Evolutionary conservation across 2,329 filamentous ascomycete genomes (phyloP).

Genomic region (Fusarium graminum): DNA sequence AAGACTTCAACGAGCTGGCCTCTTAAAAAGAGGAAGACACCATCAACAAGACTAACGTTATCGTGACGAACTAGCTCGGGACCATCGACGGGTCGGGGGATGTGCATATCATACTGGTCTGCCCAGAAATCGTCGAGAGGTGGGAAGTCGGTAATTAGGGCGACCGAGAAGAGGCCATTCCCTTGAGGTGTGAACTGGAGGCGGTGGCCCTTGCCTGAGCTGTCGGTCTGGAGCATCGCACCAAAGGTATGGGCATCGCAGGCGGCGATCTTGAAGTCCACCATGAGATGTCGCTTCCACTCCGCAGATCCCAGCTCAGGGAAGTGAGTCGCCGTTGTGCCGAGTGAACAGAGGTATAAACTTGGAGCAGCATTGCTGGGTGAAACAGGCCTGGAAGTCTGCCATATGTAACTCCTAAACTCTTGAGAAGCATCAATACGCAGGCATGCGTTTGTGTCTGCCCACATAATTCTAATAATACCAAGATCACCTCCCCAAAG

Average conservation of each 20-base stretch:
- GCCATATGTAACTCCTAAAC: slow-evolving; percentile 38
- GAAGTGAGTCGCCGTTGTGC: slow-evolving; percentile 45
- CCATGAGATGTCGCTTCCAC: slow-evolving; percentile 38
- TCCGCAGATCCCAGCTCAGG: slow-evolving; percentile 42
- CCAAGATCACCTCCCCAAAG: slow-evolving; percentile 55
- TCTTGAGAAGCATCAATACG: slow-evolving; percentile 46
- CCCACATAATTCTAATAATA: slow-evolving; percentile 51
- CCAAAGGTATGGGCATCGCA: slow-evolving; percentile 50
- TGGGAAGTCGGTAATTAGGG: slow-evolving; percentile 50
- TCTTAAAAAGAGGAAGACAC: slow-evolving; percentile 46
- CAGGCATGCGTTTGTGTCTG: slow-evolving; percentile 47
- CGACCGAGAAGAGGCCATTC: slow-evolving; percentile 46
- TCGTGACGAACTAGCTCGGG: slow-evolving; percentile 54
- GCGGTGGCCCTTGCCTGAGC: slow-evolving; percentile 45
- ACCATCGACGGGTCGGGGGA: slow-evolving; percentile 52
- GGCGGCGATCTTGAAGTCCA: slow-evolving; percentile 45
- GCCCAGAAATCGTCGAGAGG: slow-evolving; percentile 57
- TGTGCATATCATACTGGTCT: slow-evolving; percentile 53
- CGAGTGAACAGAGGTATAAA: slow-evolving; percentile 47
- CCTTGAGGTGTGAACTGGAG: slow-evolving; percentile 45
- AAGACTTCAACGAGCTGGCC: slow-evolving; percentile 50
- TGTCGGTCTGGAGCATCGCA: slow-evolving; percentile 49
- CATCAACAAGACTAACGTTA: slow-evolving; percentile 45
- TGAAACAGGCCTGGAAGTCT: slow-evolving; percentile 36
- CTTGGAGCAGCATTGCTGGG: slow-evolving; percentile 43